These are phyloP conservation scores for Trifolium subterraneum DNA, from an alignment of 306 rosid genomes.

Conservation along the genomic window DNA sequence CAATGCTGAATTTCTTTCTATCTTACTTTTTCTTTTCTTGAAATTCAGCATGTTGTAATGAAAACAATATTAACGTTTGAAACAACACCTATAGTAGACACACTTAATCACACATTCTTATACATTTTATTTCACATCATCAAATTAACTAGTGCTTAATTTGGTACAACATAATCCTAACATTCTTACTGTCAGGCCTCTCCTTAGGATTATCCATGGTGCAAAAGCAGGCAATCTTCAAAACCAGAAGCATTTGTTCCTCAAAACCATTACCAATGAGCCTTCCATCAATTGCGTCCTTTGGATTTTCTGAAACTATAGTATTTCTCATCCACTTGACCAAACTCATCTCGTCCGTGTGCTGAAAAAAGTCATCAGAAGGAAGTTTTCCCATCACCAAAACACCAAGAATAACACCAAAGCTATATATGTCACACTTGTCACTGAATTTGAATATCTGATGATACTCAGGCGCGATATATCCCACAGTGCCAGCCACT, in stretches of 20 bases:
- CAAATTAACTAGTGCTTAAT: slow-evolving; percentile 58
- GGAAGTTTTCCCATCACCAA: slow-evolving; percentile 84
- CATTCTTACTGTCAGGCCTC: slow-evolving; percentile 90
- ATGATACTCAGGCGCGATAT: slow-evolving; percentile 91
- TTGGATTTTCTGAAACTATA: slow-evolving; percentile 69
- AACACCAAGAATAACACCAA: slow-evolving; percentile 81
- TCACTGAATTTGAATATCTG: slow-evolving; percentile 87
- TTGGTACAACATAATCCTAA: slow-evolving; percentile 79
- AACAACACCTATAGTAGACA: slow-evolving; percentile 1
- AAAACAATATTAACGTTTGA: slow-evolving; percentile 25
- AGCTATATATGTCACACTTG: slow-evolving; percentile 89
- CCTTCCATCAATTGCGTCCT: slow-evolving; percentile 59
- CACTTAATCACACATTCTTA: background rate
- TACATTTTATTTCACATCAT: slow-evolving; percentile 24
- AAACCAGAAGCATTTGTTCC: slow-evolving; percentile 89
- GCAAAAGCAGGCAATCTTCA: slow-evolving; percentile 92
- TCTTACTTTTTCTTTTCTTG: background rate
- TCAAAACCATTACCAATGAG: slow-evolving; percentile 73
- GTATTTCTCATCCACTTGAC: slow-evolving; percentile 83
- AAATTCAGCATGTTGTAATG: slow-evolving; percentile 40
- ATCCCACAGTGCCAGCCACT: slow-evolving; percentile 86
- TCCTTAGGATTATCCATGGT: slow-evolving; percentile 80
- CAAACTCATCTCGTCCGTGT: slow-evolving; percentile 73
- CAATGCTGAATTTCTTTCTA: slow-evolving; percentile 4
- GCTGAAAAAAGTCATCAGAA: slow-evolving; percentile 71